Conservation (phyloP, 2,329 filamentous ascomycete species). For the Diaporthe sp. region DNA sequence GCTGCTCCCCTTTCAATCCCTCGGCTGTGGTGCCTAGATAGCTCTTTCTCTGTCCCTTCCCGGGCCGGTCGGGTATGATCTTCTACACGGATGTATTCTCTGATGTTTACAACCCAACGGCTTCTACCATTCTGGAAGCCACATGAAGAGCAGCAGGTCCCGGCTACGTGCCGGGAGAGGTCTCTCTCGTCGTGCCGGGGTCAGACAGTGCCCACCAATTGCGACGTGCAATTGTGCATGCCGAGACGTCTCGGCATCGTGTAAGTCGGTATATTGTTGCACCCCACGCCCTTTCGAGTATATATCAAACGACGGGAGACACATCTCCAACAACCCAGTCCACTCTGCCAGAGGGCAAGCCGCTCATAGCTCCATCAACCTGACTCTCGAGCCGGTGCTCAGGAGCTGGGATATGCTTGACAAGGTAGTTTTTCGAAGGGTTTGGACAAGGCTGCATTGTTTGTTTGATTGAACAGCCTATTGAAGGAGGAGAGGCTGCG, state of each 20-base stretch:
- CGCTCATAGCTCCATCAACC: background rate
- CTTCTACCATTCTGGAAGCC: background rate
- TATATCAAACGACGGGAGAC: too few relatives aligned
- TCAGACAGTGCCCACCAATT: background rate
- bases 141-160: background rate
- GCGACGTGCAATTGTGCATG: background rate
- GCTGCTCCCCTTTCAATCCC: background rate
- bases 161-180: background rate
- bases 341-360: background rate
- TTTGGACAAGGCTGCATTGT: background rate
- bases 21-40: background rate
- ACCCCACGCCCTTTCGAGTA: background rate
- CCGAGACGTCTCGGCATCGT: background rate
- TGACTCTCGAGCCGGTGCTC: too few relatives aligned
- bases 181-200: background rate
- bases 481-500: background rate
- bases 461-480: background rate
- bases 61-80: background rate
- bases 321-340: background rate
- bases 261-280: background rate
- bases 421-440: rapidly evolving
- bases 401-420: background rate
- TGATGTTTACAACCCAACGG: background rate
- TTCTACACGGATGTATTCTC: background rate
- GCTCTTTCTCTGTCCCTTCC: background rate